A percentile compares a stretch with the other conserved stretches of the same genome.
phyloP scores from a whole-genome alignment of 768 basidiomycete genomes.

The Termitomyces sp. region DNA sequence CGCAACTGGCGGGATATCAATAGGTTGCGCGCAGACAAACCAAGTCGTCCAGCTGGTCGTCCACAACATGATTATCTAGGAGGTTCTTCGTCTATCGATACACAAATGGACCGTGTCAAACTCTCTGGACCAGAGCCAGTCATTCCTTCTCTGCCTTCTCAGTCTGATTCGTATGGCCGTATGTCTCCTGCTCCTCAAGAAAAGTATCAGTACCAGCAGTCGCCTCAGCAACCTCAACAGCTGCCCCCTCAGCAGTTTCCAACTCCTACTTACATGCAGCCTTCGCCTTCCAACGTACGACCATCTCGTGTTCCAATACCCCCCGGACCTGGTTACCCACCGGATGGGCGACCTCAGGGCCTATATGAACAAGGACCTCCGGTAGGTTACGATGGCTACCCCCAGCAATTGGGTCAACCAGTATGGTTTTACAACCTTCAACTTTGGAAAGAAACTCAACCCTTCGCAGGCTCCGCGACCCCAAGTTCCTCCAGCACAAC shows the following conservation, averaged over 20 bases:
- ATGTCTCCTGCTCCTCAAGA: conserved; percentile 30
- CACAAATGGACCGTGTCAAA: conserved; percentile 40
- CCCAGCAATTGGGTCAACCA: conserved; percentile 28
- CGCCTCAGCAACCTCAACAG: conserved; percentile 22
- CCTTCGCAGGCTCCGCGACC: conserved; percentile 9
- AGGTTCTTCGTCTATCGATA: conserved; percentile 28
- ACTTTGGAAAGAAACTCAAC: background rate
- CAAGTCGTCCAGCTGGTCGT: conserved; percentile 30
- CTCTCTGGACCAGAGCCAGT: conserved; percentile 33
- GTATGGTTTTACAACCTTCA: conserved; percentile 12
- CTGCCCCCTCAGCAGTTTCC: conserved; percentile 19
- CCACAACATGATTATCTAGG: conserved; percentile 26
- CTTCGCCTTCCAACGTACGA: conserved; percentile 25
- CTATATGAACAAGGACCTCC: conserved; percentile 26
- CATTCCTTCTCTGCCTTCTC: conserved; percentile 20
- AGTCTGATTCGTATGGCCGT: conserved; percentile 30
- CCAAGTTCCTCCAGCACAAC: conserved; percentile 23
- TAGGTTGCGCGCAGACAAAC: conserved; percentile 50
- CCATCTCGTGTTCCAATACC: conserved; percentile 37
- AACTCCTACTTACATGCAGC: conserved; percentile 21
- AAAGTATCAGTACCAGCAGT: conserved; percentile 30
- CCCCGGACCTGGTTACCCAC: conserved; percentile 33
- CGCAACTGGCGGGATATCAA: conserved; percentile 92
- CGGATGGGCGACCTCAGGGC: conserved; percentile 27
- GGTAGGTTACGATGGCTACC: conserved; percentile 21